Evolutionary conservation across 495 filamentous ascomycete species (phyloP).

Genomic region (Hypoxylon perforatum): DNA sequence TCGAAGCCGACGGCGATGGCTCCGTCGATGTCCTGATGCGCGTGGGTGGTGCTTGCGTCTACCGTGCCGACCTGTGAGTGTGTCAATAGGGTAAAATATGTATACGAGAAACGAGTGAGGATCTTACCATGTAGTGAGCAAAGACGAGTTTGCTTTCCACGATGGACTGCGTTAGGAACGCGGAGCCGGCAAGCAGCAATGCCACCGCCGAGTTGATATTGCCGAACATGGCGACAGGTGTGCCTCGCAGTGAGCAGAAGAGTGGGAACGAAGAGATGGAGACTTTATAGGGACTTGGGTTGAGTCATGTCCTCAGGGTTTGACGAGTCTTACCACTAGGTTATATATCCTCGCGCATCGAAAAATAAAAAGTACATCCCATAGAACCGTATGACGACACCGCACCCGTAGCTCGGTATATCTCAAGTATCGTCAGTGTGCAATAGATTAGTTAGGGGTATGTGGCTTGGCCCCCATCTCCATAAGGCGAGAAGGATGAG

Average conservation of each 20-base stretch:
- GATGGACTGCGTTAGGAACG: constrained; percentile 22
- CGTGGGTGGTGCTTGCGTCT: constrained; percentile 44
- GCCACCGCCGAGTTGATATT: constrained; percentile 21
- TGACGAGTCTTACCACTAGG: background rate
- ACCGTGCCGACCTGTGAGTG: constrained; percentile 46
- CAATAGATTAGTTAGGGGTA: constrained; percentile 13
- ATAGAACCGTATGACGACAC: constrained; percentile 2
- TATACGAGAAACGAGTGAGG: background rate
- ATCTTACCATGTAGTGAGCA: constrained; percentile 43
- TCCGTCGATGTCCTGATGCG: constrained; percentile 47
- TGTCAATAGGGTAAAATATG: background rate
- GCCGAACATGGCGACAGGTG: constrained; percentile 19
- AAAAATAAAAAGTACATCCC: background rate
- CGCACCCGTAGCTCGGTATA: constrained; percentile 7
- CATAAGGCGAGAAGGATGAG: background rate
- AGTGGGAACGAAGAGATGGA: background rate
- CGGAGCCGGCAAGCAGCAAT: constrained; percentile 25
- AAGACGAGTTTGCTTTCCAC: constrained; percentile 41
- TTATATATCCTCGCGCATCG: background rate
- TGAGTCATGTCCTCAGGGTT: background rate
- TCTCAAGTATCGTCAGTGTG: constrained; percentile 18
- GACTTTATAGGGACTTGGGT: background rate
- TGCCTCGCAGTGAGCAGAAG: background rate
- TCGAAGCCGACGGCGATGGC: constrained; percentile 47
- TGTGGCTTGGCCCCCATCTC: background rate